These are phyloP conservation scores for Nicotiana knightiana DNA, from an alignment of 257 asterid species.

Conservation along the genomic window DNA sequence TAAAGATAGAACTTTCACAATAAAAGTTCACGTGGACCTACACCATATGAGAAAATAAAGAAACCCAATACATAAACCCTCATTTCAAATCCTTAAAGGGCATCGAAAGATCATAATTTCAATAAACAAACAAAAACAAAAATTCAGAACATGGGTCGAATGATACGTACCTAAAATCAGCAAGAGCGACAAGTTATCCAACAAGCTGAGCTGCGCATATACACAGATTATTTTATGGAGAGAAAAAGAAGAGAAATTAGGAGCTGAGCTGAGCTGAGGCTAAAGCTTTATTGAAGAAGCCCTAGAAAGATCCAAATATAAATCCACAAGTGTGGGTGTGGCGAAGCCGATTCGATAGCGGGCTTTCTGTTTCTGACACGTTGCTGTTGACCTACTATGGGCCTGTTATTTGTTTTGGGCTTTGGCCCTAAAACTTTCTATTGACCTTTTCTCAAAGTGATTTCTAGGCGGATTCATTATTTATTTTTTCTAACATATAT, in stretches of 20 bases:
- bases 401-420: neutral
- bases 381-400: neutral
- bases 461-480: too few relatives aligned
- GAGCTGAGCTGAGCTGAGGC: constrained; percentile 2
- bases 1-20: neutral
- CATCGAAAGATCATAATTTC: neutral
- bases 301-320: constrained; percentile 1
- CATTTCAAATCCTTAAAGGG: neutral
- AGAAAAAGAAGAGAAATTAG: neutral
- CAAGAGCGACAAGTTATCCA: neutral
- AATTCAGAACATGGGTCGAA: neutral
- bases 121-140: neutral
- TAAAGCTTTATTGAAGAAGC: neutral
- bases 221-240: neutral
- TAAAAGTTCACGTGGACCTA: neutral
- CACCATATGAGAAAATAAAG: neutral
- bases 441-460: neutral
- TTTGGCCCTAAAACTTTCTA: neutral
- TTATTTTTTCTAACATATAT: too few relatives aligned
- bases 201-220: neutral
- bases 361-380: neutral
- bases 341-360: neutral
- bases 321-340: neutral
- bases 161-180: neutral
- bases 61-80: neutral